Evolutionary conservation across 2,329 filamentous ascomycete genomes (phyloP), one percentile per base, ranked within the genome.

Genomic region (Neonectria sp.): DNA sequence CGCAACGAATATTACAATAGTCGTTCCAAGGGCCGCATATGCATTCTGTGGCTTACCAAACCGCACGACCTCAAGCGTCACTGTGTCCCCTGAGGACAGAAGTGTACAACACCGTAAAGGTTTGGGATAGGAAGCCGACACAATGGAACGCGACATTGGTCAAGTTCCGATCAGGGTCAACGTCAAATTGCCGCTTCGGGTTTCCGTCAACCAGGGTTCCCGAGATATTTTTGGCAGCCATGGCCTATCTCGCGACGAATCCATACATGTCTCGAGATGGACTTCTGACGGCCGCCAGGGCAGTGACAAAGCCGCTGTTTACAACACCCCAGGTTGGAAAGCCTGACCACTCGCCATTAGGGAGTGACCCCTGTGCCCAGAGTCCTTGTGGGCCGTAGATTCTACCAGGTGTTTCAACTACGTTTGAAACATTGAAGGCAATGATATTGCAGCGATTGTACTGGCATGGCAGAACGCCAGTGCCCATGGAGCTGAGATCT

Each of bases 251-350:
- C 17, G 31, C 31, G 7, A 55, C 31, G 24, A 55, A 55, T 40
- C 31, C 52, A 40, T 40, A 55, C 52, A 55, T 55, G 12, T 40
- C 33, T 31, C 9, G n/a, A 35, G 52, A 55, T 55, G n/a, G n/a
- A 55, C 35, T 55, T 8, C 24, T 37, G 11, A 40, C 52, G 4
- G 31, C 52, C n/a, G 52, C 52, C 52, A 55, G 31, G 6, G 31
- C 52, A 21, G 29, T 55, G 13, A 27, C 24, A 11, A 55, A 55
- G 29, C n/a, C 52, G 12, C 24, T 25, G 11, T 55, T 37, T 3
- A 55, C 17, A 15, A 55, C 52, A 3, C 12, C 31, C n/a, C 29
- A 24, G 15, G 51, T 53, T 11, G 51, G 51, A 35, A 53, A 53
- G 31, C 52, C 52, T 13, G 31, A 15, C 29, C 52, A 40, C 33